A percentile compares a stretch with the other conserved stretches of the same genome.
Conservation (phyloP, 2,329 filamentous ascomycete species). For the Ophiognomonia clavigignenti-juglandacearum region DNA sequence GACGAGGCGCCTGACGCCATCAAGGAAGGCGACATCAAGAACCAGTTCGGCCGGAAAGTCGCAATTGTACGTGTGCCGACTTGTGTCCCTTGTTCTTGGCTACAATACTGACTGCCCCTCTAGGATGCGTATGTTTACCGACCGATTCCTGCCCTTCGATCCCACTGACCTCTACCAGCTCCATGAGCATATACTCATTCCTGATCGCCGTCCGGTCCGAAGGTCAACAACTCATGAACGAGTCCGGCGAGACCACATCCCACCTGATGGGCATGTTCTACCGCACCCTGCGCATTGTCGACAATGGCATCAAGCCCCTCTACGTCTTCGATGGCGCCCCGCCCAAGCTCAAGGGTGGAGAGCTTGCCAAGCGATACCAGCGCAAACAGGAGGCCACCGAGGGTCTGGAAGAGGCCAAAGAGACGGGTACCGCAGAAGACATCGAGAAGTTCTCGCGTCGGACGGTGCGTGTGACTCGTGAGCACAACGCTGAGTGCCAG, state of each 20-base stretch:
- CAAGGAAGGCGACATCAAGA: constrained; percentile 97
- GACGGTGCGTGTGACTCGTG: constrained; percentile 89
- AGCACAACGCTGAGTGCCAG: constrained; percentile 96
- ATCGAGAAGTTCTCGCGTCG: constrained; percentile 94
- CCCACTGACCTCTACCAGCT: constrained; percentile 43
- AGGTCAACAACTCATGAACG: constrained; percentile 92
- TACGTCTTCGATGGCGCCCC: constrained; percentile 98
- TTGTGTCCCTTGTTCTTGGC: neutral
- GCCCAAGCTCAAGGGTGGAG: constrained; percentile 94
- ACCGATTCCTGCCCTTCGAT: neutral
- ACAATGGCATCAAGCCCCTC: constrained; percentile 97
- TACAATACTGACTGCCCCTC: neutral
- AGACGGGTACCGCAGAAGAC: constrained; percentile 95
- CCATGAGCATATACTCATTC: constrained; percentile 99
- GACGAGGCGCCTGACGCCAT: constrained; percentile 93
- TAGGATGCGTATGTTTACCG: constrained; percentile 51
- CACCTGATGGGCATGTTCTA: constrained; percentile 99
- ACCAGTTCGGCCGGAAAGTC: constrained; percentile 96
- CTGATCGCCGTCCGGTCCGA: constrained; percentile 95
- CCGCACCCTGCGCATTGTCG: constrained; percentile 93
- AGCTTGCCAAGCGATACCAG: constrained; percentile 92
- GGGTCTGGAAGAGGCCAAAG: constrained; percentile 88
- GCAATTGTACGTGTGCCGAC: constrained; percentile 67
- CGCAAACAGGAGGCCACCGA: constrained; percentile 91
- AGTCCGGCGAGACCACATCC: constrained; percentile 92